Evolutionary conservation across 345 rosid genomes (phyloP).

Genomic region (Pugionium dolabratum): DNA sequence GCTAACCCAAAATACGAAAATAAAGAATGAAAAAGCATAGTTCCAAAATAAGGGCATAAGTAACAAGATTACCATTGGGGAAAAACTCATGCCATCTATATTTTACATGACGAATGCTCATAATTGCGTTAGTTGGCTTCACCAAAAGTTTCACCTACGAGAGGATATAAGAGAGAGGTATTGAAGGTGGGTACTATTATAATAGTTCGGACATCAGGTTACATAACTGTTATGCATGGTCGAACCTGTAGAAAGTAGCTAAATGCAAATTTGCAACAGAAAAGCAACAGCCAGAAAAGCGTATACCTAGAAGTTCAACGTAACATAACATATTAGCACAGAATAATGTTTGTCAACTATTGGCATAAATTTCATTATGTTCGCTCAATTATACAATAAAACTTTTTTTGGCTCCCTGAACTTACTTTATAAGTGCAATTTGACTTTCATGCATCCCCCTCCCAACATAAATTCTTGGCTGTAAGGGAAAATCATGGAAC

Average conservation of each 20-base stretch:
- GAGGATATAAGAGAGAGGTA: conserved; percentile 18
- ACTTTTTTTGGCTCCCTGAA: conserved; percentile 26
- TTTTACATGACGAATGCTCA: conserved; percentile 61
- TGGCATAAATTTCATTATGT: conserved; percentile 16
- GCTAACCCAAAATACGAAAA: not conserved
- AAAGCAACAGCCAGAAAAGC: conserved; percentile 79
- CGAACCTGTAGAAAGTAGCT: conserved; percentile 86
- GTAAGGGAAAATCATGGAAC: conserved; percentile 39
- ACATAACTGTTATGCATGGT: conserved; percentile 8
- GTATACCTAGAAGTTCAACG: conserved; percentile 68
- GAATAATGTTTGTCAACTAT: conserved; percentile 19
- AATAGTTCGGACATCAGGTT: conserved; percentile 25
- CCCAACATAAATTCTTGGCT: conserved; percentile 94
- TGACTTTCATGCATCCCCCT: conserved; percentile 99
- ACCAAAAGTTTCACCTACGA: conserved; percentile 78
- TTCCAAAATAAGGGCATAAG: conserved; percentile 7
- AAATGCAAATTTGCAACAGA: conserved; percentile 64
- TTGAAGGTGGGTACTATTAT: conserved; percentile 21
- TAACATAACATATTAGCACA: conserved; percentile 18
- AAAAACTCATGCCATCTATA: conserved; percentile 93
- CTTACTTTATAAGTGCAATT: conserved; percentile 85
- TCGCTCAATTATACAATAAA: conserved; percentile 8
- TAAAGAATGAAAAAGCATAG: not conserved
- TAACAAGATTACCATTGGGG: conserved; percentile 58
- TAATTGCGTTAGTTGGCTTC: conserved; percentile 86